Base-by-base conservation (phyloP, 108 stramenopile species). In the Fragilaria radians region DNA sequence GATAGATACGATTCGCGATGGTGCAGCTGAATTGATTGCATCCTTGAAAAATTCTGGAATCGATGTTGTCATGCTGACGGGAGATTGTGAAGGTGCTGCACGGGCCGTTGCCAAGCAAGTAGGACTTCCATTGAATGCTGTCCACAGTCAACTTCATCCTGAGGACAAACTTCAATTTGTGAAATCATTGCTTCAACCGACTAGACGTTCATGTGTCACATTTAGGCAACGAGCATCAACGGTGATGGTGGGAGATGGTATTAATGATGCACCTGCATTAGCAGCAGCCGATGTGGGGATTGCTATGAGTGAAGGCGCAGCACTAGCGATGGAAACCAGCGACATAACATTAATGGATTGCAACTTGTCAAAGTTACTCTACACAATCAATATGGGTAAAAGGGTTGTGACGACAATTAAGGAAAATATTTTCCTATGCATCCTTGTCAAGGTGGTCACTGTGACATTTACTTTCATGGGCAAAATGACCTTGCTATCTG, bases 251-350 rank as follows among this genome's bases (percentile, higher is more conserved):
- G 97, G 97, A 9, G 96, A 98, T 57, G 96, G 97, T 21, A 96
- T 99, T 0, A 97, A 97, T 73, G 98, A 97, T 67, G 95, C 93
- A 5, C 91, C 96, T 24, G 94, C 96, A 1, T 76, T 99, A 9
- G 78, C 85, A 46, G 77, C 77, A 1, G 91, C 95, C 22, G 96
- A 98, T 76, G 78, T 98, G n/a, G 96, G 96, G 1, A 91, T 97
- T 23, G 95, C 97, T 5, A 97, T 99, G 96, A 97, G 97, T 5
- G 76, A 80, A 32, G 99, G 99, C 5, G 96, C 99, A 22, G 93
- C 95, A 2, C 76, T 98, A 55, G 98, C 99, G 17, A 83, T 94
- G 75, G 97, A 98, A 45, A 84, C 88, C 19, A 85, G 85, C 3
- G 82, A 88, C 63, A 81, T 88, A 72, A 66, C 88, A 31, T 74